These are phyloP conservation scores for Tuber aestivum DNA, from an alignment of 495 filamentous ascomycete species.

Conservation along the genomic window DNA sequence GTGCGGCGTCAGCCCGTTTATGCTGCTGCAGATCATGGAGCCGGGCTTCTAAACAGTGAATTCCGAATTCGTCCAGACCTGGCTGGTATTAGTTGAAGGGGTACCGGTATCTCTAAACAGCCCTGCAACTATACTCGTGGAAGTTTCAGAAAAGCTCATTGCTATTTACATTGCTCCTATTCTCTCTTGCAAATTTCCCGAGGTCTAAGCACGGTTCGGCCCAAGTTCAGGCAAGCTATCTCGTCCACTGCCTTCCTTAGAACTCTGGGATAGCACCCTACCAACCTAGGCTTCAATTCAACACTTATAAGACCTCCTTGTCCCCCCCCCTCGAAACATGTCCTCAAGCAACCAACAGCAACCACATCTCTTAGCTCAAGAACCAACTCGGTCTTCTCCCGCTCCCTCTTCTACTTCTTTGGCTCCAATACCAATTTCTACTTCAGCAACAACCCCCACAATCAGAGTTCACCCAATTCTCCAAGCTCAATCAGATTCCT, in stretches of 20 bases:
- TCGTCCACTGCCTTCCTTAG: not conserved
- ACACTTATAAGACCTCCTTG: not conserved
- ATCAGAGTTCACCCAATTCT: constrained; percentile 24
- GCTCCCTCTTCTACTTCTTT: constrained; percentile 20
- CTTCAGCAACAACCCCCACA: constrained; percentile 4
- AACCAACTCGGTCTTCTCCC: constrained; percentile 21
- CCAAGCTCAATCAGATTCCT: constrained; percentile 29
- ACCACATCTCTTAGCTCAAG: constrained; percentile 26
- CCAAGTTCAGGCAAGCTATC: not conserved
- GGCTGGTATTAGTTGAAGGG: not conserved
- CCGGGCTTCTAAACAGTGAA: not conserved
- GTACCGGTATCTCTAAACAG: not conserved
- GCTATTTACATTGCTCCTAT: not conserved
- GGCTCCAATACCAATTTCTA: not conserved
- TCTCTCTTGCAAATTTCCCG: not conserved
- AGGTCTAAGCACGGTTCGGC: not conserved
- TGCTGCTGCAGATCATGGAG: not conserved
- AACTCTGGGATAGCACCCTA: not conserved
- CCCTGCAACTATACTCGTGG: not conserved
- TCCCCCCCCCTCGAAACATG: constrained; percentile 7
- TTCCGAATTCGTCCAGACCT: not conserved
- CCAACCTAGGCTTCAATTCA: not conserved
- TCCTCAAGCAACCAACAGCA: constrained; percentile 17
- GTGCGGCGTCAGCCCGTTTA: not conserved
- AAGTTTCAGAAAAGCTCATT: not conserved